Base-by-base conservation (phyloP, 179 eudicot genomes). In the Actinidia polygama region DNA sequence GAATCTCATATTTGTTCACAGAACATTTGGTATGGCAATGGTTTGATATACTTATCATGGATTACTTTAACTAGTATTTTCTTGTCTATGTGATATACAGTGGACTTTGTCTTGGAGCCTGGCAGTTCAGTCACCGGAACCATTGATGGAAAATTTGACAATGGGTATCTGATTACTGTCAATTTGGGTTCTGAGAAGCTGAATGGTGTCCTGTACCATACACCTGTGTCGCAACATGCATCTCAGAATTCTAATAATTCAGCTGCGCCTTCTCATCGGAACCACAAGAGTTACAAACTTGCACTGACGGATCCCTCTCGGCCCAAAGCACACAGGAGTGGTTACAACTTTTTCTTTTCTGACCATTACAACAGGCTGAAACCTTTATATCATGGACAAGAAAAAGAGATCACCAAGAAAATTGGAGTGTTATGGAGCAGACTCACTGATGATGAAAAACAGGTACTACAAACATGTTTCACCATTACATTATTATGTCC, bases 161-260 rank as follows among this genome's bases (percentile, higher is more conserved):
- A 57, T 79, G 98, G 98, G 11, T 94, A 94, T 86, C 47, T 94
- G n/a, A 86, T 95, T 68, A 83, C 95, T 19, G 93, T 95, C 50
- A 88, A 88, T 30, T 0, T 89, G 84, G 98, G 98, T 75, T 86
- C 91, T 70, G 94, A 91, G 87, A 83, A 85, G 82, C 86, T 94
- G 78, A 91, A 88, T 79, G 98, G 98, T 57, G 86, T 95, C 80
- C 89, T 95, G 10, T 95, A 95, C 90, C 98, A 95, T 81, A 77
- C 83, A 61, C 90, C 94, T 73, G 70, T 58, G 21, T 79, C 30
- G 7, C 73, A 85, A 54, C 86, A 83, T 61, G 51, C 80, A 50
- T 62, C 85, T 77, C 90, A 87, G 83, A 83, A 46, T 84, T 82
- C 83, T 66, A 82, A 85, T 83, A 72, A 80, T 83, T 36, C 79